phyloP scores from a whole-genome alignment of 345 rosid genomes.

The Brassica cretica region DNA sequence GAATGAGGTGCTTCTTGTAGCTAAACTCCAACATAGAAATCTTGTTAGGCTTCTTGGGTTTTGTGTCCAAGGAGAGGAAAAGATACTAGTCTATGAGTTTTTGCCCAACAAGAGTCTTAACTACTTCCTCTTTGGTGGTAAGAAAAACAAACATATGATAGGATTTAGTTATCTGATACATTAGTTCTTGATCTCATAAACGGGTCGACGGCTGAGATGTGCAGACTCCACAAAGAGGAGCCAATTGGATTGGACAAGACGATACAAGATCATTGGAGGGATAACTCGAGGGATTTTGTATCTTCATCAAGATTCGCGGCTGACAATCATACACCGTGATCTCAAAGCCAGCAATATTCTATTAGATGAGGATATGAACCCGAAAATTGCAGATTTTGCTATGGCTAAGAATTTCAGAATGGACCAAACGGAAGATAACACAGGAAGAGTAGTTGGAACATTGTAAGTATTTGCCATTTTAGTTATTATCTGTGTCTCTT shows the following conservation, averaged over 20 bases:
- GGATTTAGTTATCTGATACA: background rate
- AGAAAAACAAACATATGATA: background rate
- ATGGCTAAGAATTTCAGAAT: constrained; percentile 19
- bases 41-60: constrained; percentile 53
- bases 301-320: constrained; percentile 26
- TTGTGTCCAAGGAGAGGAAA: constrained; percentile 43
- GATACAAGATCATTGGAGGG: constrained; percentile 13
- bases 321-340: constrained; percentile 29
- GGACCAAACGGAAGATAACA: constrained; percentile 23
- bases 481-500: background rate
- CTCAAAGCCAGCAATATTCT: constrained; percentile 25
- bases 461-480: constrained; percentile 14
- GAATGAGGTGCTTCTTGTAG: constrained; percentile 49
- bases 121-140: constrained; percentile 12
- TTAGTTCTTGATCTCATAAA: background rate
- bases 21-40: constrained; percentile 53
- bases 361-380: constrained; percentile 24
- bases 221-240: background rate
- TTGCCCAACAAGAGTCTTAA: constrained; percentile 35
- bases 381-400: constrained; percentile 25
- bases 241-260: constrained; percentile 3
- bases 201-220: background rate
- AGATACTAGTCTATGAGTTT: constrained; percentile 30
- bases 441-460: constrained; percentile 30
- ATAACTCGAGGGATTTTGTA: constrained; percentile 21